A percentile compares a stretch with the other conserved stretches of the same genome.
Conservation (phyloP, 192 early-diverging fungal species). For the Chytriomyces sp. region DNA sequence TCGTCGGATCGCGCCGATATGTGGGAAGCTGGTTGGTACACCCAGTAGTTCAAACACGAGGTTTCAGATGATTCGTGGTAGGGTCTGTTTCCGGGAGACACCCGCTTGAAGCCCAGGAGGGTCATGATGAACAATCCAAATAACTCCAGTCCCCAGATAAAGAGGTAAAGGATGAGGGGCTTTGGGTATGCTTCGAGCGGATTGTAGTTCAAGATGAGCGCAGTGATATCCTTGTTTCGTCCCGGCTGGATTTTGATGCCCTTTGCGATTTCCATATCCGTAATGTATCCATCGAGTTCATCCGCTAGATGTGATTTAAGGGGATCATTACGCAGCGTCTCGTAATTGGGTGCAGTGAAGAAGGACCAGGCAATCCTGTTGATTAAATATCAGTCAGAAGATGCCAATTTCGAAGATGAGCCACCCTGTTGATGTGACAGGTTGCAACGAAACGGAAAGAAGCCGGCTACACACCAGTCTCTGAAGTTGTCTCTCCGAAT, state of each 20-base stretch:
- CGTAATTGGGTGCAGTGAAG: slow-evolving; percentile 19
- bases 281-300: slow-evolving; percentile 26
- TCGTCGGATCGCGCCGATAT: neutral
- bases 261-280: slow-evolving; percentile 30
- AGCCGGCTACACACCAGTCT: slow-evolving; percentile 24
- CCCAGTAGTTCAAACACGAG: slow-evolving; percentile 17
- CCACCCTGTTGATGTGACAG: neutral
- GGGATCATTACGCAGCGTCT: neutral
- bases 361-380: slow-evolving; percentile 35
- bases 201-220: slow-evolving; percentile 33
- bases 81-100: slow-evolving; percentile 14
- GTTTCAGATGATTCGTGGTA: slow-evolving; percentile 5
- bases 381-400: neutral
- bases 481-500: slow-evolving; percentile 26
- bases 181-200: slow-evolving; percentile 26
- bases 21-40: slow-evolving; percentile 1
- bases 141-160: slow-evolving; percentile 23
- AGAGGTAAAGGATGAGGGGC: slow-evolving; percentile 23
- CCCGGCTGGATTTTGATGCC: slow-evolving; percentile 25
- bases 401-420: neutral
- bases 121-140: slow-evolving; percentile 2
- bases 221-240: slow-evolving; percentile 16
- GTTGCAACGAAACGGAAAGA: neutral
- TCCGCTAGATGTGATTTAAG: neutral
- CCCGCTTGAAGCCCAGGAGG: slow-evolving; percentile 26